Evolutionary conservation across 805 yeast genomes (phyloP).

Genomic region (Kodamaea hsintzibuensis): DNA sequence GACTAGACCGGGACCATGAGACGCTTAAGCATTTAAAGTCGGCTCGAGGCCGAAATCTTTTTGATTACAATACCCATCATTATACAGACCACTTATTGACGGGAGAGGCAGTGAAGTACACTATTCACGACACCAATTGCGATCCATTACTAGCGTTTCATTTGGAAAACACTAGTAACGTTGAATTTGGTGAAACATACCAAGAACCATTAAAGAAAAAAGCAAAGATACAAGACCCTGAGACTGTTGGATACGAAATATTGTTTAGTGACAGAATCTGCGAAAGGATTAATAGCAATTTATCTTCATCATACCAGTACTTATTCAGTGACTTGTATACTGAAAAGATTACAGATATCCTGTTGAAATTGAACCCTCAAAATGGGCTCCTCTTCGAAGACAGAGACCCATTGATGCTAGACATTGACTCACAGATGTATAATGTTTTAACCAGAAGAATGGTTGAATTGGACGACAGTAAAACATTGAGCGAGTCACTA

Average conservation of each 20-base stretch:
- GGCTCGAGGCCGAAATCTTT: slow-evolving; percentile 3
- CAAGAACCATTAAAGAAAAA: background rate
- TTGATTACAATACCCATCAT: slow-evolving; percentile 19
- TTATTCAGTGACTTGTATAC: slow-evolving; percentile 2
- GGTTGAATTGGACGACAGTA: slow-evolving; percentile 1
- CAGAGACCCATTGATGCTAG: slow-evolving; percentile 8
- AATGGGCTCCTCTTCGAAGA: slow-evolving; percentile 10
- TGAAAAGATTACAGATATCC: background rate
- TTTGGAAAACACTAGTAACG: slow-evolving; percentile 2
- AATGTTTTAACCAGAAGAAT: background rate
- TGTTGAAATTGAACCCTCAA: slow-evolving; percentile 1
- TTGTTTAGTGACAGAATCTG: background rate
- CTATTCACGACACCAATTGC: background rate
- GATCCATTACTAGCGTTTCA: slow-evolving; percentile 7
- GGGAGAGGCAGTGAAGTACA: background rate
- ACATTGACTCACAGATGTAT: slow-evolving; percentile 1
- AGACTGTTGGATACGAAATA: background rate
- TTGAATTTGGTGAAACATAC: background rate
- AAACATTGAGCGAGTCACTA: slow-evolving; percentile 1
- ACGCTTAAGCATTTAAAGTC: slow-evolving; percentile 1
- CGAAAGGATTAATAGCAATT: background rate
- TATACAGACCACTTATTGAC: slow-evolving; percentile 10
- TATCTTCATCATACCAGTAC: slow-evolving; percentile 5
- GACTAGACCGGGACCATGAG: slow-evolving; percentile 2
- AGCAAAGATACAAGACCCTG: background rate